Conservation (phyloP, 192 early-diverging fungal species). For the Glomus cerebriforme region DNA sequence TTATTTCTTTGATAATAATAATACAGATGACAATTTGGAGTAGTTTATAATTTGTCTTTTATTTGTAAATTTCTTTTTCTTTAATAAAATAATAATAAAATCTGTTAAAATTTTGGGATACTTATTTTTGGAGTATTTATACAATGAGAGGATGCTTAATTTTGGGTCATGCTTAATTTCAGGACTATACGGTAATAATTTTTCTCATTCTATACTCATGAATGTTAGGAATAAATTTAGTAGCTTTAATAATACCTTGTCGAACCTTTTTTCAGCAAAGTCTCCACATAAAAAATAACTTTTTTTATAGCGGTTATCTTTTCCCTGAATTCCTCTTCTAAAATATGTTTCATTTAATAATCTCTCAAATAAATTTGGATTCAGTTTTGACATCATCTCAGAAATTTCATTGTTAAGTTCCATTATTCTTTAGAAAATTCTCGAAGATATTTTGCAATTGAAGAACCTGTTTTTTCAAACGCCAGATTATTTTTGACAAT, state of each 20-base stretch:
- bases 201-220: not conserved
- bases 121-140: no score
- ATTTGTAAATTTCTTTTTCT: no score
- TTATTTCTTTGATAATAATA: no score
- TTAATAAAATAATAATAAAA: no score
- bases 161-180: no score
- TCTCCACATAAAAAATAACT: not conserved
- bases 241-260: not conserved
- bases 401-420: not conserved
- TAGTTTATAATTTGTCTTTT: no score
- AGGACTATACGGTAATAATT: not conserved
- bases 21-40: no score
- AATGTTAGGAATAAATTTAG: not conserved
- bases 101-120: no score
- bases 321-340: not conserved
- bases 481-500: constrained; percentile 7
- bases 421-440: not conserved
- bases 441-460: not conserved
- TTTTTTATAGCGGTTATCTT: not conserved
- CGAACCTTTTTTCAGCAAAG: not conserved
- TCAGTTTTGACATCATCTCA: not conserved
- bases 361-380: not conserved
- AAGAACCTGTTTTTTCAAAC: not conserved
- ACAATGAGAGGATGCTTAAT: no score
- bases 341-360: not conserved